A percentile compares a stretch with the other conserved stretches of the same genome.
These are phyloP conservation scores for Hypoxylon lenormandii DNA, from an alignment of 495 filamentous ascomycete species.

Conservation along the genomic window DNA sequence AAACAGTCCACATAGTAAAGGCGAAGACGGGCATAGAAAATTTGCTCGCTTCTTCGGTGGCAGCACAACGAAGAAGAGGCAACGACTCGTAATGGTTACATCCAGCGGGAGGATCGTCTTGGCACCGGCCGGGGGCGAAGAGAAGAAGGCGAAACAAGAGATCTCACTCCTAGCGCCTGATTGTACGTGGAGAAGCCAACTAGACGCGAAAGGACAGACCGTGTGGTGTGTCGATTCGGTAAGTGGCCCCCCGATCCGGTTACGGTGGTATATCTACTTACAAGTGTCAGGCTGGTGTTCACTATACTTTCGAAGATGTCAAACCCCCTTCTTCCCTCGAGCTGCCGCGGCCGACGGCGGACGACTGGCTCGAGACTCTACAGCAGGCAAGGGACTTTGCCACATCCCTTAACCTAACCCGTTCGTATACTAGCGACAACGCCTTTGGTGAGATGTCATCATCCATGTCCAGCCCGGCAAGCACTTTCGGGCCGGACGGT, in stretches of 20 bases:
- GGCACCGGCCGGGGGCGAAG: slow-evolving; percentile 90
- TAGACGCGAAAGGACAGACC: slow-evolving; percentile 83
- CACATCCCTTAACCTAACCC: slow-evolving; percentile 72
- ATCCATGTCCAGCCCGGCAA: slow-evolving; percentile 77
- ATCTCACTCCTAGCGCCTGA: slow-evolving; percentile 80
- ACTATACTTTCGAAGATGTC: slow-evolving; percentile 91
- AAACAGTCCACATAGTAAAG: slow-evolving; percentile 71
- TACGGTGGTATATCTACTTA: slow-evolving; percentile 34
- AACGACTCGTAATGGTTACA: slow-evolving; percentile 94
- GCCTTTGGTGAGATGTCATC: slow-evolving; percentile 78
- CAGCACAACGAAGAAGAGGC: slow-evolving; percentile 88
- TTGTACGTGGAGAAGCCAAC: slow-evolving; percentile 78
- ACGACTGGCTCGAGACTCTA: slow-evolving; percentile 89
- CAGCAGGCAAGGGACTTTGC: slow-evolving; percentile 85
- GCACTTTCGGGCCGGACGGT: slow-evolving; percentile 70
- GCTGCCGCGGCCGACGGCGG: slow-evolving; percentile 49
- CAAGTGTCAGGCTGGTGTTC: slow-evolving; percentile 77
- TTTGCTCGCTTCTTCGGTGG: slow-evolving; percentile 92
- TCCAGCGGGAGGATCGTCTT: slow-evolving; percentile 88
- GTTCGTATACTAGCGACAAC: slow-evolving; percentile 76
- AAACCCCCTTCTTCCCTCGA: slow-evolving; percentile 67
- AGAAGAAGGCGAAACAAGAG: slow-evolving; percentile 94
- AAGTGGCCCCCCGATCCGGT: slow-evolving; percentile 54
- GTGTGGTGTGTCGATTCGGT: slow-evolving; percentile 96
- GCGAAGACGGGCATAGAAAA: slow-evolving; percentile 75